Conservation (phyloP, 805 yeast genomes). For the Debaryomyces maramus region DNA sequence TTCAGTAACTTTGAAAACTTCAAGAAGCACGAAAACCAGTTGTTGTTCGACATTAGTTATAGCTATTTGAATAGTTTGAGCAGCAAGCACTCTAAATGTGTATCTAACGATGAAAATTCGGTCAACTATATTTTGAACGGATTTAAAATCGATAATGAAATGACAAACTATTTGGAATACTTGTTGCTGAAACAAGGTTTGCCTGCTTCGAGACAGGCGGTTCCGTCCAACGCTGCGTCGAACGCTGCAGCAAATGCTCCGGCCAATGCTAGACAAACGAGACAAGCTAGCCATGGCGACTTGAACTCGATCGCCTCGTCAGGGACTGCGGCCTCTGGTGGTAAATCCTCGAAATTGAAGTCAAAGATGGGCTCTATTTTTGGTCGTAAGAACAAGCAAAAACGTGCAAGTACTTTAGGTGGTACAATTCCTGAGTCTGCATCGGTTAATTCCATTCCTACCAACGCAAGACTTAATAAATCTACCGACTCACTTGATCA, state of each 20-base stretch:
- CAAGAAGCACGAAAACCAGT: constrained; percentile 59
- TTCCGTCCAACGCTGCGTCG: background rate
- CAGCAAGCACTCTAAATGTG: constrained; percentile 21
- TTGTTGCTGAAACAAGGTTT: constrained; percentile 23
- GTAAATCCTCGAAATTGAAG: constrained; percentile 44
- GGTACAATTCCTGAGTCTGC: constrained; percentile 34
- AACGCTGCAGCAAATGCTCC: background rate
- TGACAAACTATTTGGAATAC: constrained; percentile 36
- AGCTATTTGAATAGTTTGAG: constrained; percentile 50
- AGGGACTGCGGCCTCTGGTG: background rate
- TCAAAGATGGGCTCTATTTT: constrained; percentile 77
- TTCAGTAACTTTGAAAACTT: constrained; percentile 73
- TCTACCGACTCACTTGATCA: constrained; percentile 10
- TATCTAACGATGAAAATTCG: constrained; percentile 55
- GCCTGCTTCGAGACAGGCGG: background rate
- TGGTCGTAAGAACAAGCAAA: constrained; percentile 51
- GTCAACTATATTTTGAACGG: constrained; percentile 60
- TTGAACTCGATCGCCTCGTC: constrained; percentile 5
- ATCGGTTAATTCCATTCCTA: constrained; percentile 16
- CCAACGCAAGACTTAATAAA: constrained; percentile 1
- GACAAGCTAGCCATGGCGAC: constrained; percentile 3
- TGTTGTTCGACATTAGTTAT: constrained; percentile 62
- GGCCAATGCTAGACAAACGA: constrained; percentile 1
- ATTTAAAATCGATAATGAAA: constrained; percentile 37
- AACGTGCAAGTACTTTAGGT: constrained; percentile 9